Percentiles rank a stretch among this genome's conserved stretches.
These are phyloP conservation scores for Onygena corvina DNA, from an alignment of 2,329 filamentous ascomycete species.

Conservation along the genomic window DNA sequence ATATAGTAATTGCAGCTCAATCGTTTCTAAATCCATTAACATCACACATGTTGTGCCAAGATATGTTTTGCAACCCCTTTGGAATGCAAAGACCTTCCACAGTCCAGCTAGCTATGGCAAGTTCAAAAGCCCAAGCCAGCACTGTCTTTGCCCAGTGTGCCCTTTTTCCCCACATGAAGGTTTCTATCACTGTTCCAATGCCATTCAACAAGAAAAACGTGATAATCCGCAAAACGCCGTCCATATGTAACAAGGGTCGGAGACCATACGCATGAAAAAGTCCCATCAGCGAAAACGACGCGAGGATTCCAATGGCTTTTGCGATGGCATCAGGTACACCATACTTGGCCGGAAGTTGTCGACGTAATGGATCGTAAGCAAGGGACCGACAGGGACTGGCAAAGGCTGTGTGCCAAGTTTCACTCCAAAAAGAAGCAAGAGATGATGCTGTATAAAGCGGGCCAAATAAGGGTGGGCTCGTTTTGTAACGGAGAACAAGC, in stretches of 20 bases:
- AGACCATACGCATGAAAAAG: slow-evolving; percentile 31
- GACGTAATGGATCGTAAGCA: slow-evolving; percentile 29
- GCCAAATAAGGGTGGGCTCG: slow-evolving; percentile 30
- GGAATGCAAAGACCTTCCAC: slow-evolving; percentile 20
- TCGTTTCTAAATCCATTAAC: slow-evolving; percentile 10
- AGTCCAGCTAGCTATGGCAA: slow-evolving; percentile 21
- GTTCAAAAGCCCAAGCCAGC: slow-evolving; percentile 22
- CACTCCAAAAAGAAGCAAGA: slow-evolving; percentile 31
- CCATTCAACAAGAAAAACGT: slow-evolving; percentile 34
- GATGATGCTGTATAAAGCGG: slow-evolving; percentile 30
- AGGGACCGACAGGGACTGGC: slow-evolving; percentile 30
- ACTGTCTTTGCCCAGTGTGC: slow-evolving; percentile 18
- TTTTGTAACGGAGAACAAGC: slow-evolving; percentile 28
- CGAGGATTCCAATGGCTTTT: slow-evolving; percentile 27
- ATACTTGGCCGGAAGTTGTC: slow-evolving; percentile 20
- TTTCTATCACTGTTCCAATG: slow-evolving; percentile 24
- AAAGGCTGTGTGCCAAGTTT: slow-evolving; percentile 36
- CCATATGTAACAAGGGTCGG: slow-evolving; percentile 24
- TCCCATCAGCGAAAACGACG: slow-evolving; percentile 31
- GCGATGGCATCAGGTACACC: slow-evolving; percentile 25
- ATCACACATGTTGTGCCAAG: slow-evolving; percentile 16
- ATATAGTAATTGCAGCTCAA: background rate
- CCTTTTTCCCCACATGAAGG: slow-evolving; percentile 18
- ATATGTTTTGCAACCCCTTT: slow-evolving; percentile 16
- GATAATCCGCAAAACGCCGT: slow-evolving; percentile 25